These are phyloP conservation scores for Erythrophleum ivorense DNA, from an alignment of 331 rosid genomes.

Conservation along the genomic window DNA sequence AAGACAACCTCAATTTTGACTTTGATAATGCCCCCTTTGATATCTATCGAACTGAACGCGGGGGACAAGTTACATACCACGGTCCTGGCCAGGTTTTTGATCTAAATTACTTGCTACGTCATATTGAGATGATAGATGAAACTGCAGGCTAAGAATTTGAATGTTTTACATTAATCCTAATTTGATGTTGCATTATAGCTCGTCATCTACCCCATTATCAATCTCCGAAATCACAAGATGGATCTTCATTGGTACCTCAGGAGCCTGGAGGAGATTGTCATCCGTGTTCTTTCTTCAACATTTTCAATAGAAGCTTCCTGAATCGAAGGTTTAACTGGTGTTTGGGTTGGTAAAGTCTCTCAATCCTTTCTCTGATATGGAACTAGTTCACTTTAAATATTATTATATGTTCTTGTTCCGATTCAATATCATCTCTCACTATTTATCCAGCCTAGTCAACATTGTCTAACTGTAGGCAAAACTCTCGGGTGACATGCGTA, in stretches of 20 bases:
- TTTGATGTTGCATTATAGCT: slow-evolving; percentile 54
- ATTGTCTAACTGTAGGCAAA: neutral
- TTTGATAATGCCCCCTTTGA: slow-evolving; percentile 58
- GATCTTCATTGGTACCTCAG: slow-evolving; percentile 98
- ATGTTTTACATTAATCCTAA: neutral
- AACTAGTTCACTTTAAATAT: neutral
- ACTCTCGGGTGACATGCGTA: neutral
- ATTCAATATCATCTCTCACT: neutral
- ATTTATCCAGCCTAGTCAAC: neutral
- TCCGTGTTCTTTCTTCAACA: slow-evolving; percentile 71
- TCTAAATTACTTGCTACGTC: neutral
- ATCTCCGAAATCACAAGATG: slow-evolving; percentile 83
- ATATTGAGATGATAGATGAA: neutral
- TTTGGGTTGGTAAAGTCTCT: slow-evolving; percentile 76
- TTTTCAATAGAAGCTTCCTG: slow-evolving; percentile 80
- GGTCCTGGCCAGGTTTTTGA: slow-evolving; percentile 88
- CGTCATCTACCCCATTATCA: slow-evolving; percentile 85
- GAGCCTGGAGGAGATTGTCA: slow-evolving; percentile 83
- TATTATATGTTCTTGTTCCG: neutral
- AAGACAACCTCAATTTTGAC: slow-evolving; percentile 66
- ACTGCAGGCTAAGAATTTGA: neutral
- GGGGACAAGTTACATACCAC: slow-evolving; percentile 89
- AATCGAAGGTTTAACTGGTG: slow-evolving; percentile 83
- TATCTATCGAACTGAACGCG: slow-evolving; percentile 78
- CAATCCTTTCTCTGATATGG: neutral